A percentile compares a stretch with the other conserved stretches of the same genome.
These are phyloP conservation scores for Decorospora gaudefroyi DNA, from an alignment of 2,329 filamentous ascomycete genomes.

Conservation along the genomic window DNA sequence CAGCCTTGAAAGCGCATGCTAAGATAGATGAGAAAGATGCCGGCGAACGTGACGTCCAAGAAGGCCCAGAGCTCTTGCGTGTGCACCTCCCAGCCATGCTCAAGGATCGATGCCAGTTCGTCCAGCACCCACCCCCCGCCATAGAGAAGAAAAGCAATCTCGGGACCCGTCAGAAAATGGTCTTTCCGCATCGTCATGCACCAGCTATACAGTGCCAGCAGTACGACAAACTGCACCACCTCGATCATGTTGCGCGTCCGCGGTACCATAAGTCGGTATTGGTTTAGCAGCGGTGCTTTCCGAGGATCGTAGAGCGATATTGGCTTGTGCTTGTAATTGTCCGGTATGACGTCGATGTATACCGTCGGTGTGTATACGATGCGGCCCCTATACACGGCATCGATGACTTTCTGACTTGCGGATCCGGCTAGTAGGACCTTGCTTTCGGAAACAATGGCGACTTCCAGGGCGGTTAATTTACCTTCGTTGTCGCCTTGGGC, in stretches of 20 bases:
- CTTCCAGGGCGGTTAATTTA: slow-evolving; percentile 76
- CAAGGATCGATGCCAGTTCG: slow-evolving; percentile 74
- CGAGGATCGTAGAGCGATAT: slow-evolving; percentile 80
- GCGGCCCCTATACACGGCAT: slow-evolving; percentile 79
- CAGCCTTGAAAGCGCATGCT: slow-evolving; percentile 69
- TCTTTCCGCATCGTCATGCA: slow-evolving; percentile 72
- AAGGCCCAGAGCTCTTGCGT: slow-evolving; percentile 90
- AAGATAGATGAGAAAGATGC: slow-evolving; percentile 72
- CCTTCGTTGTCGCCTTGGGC: slow-evolving; percentile 57
- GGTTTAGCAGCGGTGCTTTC: slow-evolving; percentile 75
- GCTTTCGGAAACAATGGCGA: slow-evolving; percentile 81
- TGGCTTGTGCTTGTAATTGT: slow-evolving; percentile 82
- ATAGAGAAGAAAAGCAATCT: slow-evolving; percentile 72
- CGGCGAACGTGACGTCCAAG: slow-evolving; percentile 76
- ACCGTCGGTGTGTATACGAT: slow-evolving; percentile 81
- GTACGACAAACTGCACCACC: slow-evolving; percentile 70
- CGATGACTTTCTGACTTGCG: slow-evolving; percentile 79
- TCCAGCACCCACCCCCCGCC: slow-evolving; percentile 79
- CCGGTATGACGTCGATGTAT: slow-evolving; percentile 81
- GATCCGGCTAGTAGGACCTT: slow-evolving; percentile 77
- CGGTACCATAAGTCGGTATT: slow-evolving; percentile 83
- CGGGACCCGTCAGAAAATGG: slow-evolving; percentile 60
- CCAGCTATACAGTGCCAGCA: slow-evolving; percentile 70
- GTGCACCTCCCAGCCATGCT: slow-evolving; percentile 79
- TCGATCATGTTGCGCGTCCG: slow-evolving; percentile 77